Base-by-base conservation (phyloP, 176 grass and related monocot species). In the Puccinellia tenuiflora region DNA sequence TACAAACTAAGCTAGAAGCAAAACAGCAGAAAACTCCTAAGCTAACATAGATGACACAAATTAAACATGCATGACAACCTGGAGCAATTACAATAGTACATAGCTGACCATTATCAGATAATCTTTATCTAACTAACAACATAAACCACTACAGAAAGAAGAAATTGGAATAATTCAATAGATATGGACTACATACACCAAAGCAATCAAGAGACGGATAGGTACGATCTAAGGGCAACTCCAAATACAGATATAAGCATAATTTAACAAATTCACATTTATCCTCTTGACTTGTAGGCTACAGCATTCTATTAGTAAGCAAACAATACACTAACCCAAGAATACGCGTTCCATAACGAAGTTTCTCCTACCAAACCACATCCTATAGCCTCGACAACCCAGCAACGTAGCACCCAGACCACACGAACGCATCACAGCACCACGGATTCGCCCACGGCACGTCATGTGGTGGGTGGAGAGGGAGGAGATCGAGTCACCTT, bases 401-500 rank as follows among this genome's bases (percentile, higher is more conserved):
- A 25, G 11, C 5, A 79, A 6, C 48, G 18, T 22, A 73, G 26
- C 67, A 22, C 51, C 3, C 20, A 12, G 17, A 73, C 39, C 39
- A 7, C 53, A 38, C 16, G 20, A 70, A 7, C 33, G 16, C 54
- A 18, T 55, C 20, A 65, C 31, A 40, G 3, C 43, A 28, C 26
- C 21, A 74, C 56, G 21, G 71, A 70, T 69, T 72, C 37, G 20
- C 14, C 39, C 21, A 38, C 14, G 21, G 33, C 31, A 65, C 46
- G 47, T 48, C 26, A 56, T 25, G 17, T 14, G 29, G 2, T 13
- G 43, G 1, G 18, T 5, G 17, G 3, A 15, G 21, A 15, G 21
- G 35, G 21, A 1, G 37, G 7, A 3, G 16, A 56, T 34, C 53
- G 45, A 30, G 24, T 22, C 17, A 90, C 88, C 88, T 90, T 90